phyloP scores from a whole-genome alignment of 192 early-diverging fungal species.

The Spinellus fusiger region DNA sequence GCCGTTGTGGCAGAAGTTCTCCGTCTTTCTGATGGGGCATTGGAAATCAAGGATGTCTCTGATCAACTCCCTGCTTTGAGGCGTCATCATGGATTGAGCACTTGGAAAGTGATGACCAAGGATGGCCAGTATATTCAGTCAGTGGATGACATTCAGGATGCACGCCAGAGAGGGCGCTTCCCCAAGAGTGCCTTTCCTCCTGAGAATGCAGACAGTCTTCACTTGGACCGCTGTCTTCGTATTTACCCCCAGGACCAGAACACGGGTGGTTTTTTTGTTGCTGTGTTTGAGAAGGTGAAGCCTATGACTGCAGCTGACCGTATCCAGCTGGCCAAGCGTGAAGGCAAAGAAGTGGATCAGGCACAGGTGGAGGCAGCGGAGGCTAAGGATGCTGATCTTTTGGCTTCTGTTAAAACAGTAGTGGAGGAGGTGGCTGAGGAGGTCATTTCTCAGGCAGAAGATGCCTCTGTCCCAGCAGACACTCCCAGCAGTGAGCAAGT shows the following conservation, averaged over 20 bases:
- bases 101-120: slow-evolving; percentile 85
- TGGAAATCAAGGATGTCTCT: slow-evolving; percentile 86
- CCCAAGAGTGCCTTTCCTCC: slow-evolving; percentile 57
- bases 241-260: slow-evolving; percentile 93
- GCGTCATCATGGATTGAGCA: slow-evolving; percentile 72
- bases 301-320: slow-evolving; percentile 56
- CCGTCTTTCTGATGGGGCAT: slow-evolving; percentile 54
- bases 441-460: no score
- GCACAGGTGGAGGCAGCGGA: slow-evolving; percentile 5
- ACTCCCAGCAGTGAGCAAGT: not conserved
- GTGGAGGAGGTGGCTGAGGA: slow-evolving; percentile 14
- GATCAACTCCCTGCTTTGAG: slow-evolving; percentile 70
- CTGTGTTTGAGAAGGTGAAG: slow-evolving; percentile 85
- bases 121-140: slow-evolving; percentile 53
- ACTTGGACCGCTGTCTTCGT: slow-evolving; percentile 76
- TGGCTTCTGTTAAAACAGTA: not conserved
- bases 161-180: slow-evolving; percentile 39
- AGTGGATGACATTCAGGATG: slow-evolving; percentile 39
- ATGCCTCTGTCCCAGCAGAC: slow-evolving; percentile 14
- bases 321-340: slow-evolving; percentile 11
- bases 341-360: slow-evolving; percentile 23
- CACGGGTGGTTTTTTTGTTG: slow-evolving; percentile 98
- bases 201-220: slow-evolving; percentile 38
- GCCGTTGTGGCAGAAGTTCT: slow-evolving; percentile 87
- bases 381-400: not conserved